These are phyloP conservation scores for Lepidium africanum DNA, from an alignment of 345 rosid species.

Conservation along the genomic window DNA sequence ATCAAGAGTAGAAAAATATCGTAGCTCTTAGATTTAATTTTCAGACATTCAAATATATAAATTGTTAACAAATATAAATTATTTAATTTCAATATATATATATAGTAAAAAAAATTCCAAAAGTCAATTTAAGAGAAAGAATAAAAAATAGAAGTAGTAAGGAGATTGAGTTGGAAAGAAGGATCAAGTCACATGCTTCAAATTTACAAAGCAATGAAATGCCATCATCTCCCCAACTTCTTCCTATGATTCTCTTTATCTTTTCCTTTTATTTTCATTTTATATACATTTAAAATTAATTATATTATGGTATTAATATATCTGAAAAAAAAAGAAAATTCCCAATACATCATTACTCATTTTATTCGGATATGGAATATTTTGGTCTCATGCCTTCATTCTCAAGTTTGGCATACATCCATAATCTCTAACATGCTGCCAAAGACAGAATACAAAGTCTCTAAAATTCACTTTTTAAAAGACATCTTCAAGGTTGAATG, in stretches of 20 bases:
- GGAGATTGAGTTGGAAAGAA: constrained; percentile 29
- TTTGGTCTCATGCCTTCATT: constrained; percentile 20
- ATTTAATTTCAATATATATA: not conserved
- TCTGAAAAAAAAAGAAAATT: constrained; percentile 2
- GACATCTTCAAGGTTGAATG: no score
- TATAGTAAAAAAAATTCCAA: not conserved
- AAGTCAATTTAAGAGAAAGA: not conserved
- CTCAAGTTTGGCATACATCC: constrained; percentile 28
- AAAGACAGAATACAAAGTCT: not conserved
- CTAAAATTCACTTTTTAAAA: no score
- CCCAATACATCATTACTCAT: constrained; percentile 14
- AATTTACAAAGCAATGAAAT: constrained; percentile 27
- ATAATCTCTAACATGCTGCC: not conserved
- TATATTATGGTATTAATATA: not conserved
- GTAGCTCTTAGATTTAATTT: not conserved
- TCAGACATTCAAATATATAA: not conserved
- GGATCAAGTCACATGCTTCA: constrained; percentile 30
- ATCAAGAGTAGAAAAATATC: not conserved
- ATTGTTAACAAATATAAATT: not conserved
- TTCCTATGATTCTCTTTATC: constrained; percentile 21
- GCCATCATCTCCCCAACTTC: constrained; percentile 28
- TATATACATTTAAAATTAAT: not conserved
- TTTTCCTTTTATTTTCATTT: constrained; percentile 4
- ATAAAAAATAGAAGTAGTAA: not conserved
- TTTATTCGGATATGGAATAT: not conserved